Percentiles rank a stretch among this genome's conserved stretches.
Conservation (phyloP, 495 filamentous ascomycete species). For the Xylaria curta region DNA sequence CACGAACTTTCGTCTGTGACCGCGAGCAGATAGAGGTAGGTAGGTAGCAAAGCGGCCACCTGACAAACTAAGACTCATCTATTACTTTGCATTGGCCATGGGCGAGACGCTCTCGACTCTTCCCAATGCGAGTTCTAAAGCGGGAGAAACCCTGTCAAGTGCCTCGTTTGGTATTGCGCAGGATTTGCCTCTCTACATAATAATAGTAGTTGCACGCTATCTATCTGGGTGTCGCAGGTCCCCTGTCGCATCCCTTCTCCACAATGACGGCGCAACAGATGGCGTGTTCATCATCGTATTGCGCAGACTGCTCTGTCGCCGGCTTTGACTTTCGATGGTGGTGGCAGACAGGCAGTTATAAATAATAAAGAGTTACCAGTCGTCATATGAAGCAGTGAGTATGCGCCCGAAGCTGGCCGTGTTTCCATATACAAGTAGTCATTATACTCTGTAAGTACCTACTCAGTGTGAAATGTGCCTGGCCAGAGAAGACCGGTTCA, state of each 20-base stretch:
- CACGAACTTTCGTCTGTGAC: constrained; percentile 41
- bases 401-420: constrained; percentile 1
- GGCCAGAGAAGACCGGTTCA: constrained; percentile 35
- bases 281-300: constrained; percentile 27
- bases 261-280: constrained; percentile 28
- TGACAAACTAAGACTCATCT: constrained; percentile 23
- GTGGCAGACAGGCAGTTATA: not conserved
- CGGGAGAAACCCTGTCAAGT: constrained; percentile 3
- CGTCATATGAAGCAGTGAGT: not conserved
- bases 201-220: not conserved
- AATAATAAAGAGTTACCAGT: not conserved
- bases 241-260: constrained; percentile 25
- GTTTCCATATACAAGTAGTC: not conserved
- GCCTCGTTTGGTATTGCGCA: constrained; percentile 9
- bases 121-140: constrained; percentile 4
- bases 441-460: not conserved
- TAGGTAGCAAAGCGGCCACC: constrained; percentile 22
- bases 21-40: constrained; percentile 11
- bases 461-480: not conserved
- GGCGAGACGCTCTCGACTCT: constrained; percentile 25
- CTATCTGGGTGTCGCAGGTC: constrained; percentile 10
- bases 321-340: not conserved
- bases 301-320: constrained; percentile 19
- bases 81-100: constrained; percentile 4
- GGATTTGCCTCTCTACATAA: constrained; percentile 19